Evolutionary conservation across 495 filamentous ascomycete species (phyloP).

Genomic region (Acidiella bohemica): DNA sequence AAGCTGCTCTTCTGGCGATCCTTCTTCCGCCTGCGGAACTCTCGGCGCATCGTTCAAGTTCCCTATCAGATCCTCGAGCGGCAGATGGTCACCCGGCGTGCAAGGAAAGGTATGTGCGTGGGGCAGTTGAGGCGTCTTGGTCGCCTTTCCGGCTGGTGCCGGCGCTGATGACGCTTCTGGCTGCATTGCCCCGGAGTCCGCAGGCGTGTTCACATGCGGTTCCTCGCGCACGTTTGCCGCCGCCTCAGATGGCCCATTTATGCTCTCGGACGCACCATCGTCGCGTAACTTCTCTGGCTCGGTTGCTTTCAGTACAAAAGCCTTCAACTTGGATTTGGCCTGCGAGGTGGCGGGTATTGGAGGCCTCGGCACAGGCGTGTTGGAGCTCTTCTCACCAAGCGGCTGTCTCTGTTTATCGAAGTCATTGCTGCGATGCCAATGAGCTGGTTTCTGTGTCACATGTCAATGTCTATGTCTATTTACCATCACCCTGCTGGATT

Average conservation of each 20-base stretch:
- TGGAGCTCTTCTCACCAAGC: slow-evolving; percentile 1
- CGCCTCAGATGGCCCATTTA: neutral
- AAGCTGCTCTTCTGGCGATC: slow-evolving; percentile 58
- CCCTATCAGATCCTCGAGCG: slow-evolving; percentile 69
- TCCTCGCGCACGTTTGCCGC: slow-evolving; percentile 19
- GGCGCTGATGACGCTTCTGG: neutral
- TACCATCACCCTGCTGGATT: neutral
- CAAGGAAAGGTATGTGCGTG: slow-evolving; percentile 39
- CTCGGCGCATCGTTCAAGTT: slow-evolving; percentile 46
- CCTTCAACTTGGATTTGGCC: slow-evolving; percentile 45
- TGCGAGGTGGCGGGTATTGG: slow-evolving; percentile 37
- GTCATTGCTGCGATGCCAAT: slow-evolving; percentile 15
- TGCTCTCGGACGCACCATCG: slow-evolving; percentile 19
- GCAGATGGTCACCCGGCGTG: slow-evolving; percentile 61
- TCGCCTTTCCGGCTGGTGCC: neutral
- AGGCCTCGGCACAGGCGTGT: slow-evolving; percentile 11
- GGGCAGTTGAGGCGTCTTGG: slow-evolving; percentile 12
- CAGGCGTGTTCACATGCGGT: neutral
- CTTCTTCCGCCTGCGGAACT: slow-evolving; percentile 29
- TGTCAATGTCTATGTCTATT: neutral
- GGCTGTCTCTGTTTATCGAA: slow-evolving; percentile 4
- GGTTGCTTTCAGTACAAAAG: slow-evolving; percentile 39
- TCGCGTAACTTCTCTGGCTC: slow-evolving; percentile 25
- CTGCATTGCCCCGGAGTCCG: too few relatives aligned
- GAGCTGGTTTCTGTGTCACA: slow-evolving; percentile 13